phyloP scores from a whole-genome alignment of 1,284 basidiomycete species.

The Tylopilus sp. region DNA sequence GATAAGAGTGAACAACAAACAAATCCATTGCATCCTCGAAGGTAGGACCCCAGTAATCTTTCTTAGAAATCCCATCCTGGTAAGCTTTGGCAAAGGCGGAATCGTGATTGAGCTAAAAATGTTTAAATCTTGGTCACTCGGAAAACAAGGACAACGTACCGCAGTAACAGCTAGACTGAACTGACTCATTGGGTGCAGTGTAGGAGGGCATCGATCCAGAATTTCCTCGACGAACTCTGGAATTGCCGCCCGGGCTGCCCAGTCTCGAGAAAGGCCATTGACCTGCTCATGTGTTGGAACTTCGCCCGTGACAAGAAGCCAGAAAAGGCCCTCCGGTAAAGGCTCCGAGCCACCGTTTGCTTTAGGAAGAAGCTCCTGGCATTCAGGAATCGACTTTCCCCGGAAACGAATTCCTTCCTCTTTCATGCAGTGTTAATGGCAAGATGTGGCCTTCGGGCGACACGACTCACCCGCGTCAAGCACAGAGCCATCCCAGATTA shows the following conservation, averaged over 20 bases:
- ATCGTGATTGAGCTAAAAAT: constrained; percentile 83
- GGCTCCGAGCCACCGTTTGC: constrained; percentile 89
- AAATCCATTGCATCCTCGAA: constrained; percentile 98
- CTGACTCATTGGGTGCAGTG: constrained; percentile 95
- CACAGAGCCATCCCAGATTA: constrained; percentile 96
- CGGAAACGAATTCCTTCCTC: constrained; percentile 97
- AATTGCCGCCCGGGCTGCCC: constrained; percentile 86
- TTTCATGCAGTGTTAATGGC: constrained; percentile 26
- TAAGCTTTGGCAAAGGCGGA: constrained; percentile 97
- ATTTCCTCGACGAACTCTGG: constrained; percentile 93
- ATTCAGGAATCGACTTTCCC: constrained; percentile 89
- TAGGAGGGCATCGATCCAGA: constrained; percentile 89
- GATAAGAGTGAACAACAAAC: constrained; percentile 39
- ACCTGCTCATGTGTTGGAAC: constrained; percentile 89
- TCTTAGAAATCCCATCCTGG: constrained; percentile 89
- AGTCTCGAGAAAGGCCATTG: constrained; percentile 80
- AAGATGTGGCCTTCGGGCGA: not conserved
- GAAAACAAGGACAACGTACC: constrained; percentile 45
- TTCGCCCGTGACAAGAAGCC: constrained; percentile 92
- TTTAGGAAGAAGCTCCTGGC: constrained; percentile 81
- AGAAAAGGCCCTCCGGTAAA: constrained; percentile 93
- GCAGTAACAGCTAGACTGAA: constrained; percentile 93
- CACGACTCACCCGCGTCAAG: constrained; percentile 69
- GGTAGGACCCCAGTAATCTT: constrained; percentile 95
- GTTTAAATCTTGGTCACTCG: not conserved